Evolutionary conservation across 805 yeast genomes (phyloP).

Genomic region (Pichia rugopelliculosa): DNA sequence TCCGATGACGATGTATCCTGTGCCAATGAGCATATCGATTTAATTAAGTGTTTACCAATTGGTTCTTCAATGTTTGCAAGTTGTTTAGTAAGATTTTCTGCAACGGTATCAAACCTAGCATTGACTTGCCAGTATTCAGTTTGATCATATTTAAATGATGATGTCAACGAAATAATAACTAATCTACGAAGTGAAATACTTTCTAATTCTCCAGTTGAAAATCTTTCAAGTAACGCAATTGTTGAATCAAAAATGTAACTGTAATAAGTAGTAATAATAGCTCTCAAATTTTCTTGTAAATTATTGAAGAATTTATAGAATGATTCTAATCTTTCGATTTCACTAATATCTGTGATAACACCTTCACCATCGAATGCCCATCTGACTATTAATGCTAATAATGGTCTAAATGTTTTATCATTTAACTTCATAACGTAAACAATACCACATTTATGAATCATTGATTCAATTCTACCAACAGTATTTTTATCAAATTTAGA

Average conservation of each 20-base stretch:
- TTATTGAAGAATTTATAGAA: conserved; percentile 83
- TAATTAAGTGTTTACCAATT: conserved; percentile 75
- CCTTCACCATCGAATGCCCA: conserved; percentile 93
- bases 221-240: conserved; percentile 44
- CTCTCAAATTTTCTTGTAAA: conserved; percentile 73
- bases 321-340: conserved; percentile 54
- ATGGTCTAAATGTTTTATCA: conserved; percentile 88
- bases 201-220: conserved; percentile 33
- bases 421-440: conserved; percentile 81
- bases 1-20: conserved; percentile 59
- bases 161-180: conserved; percentile 60
- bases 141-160: conserved; percentile 82
- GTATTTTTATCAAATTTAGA: conserved; percentile 62
- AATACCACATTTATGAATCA: conserved; percentile 66
- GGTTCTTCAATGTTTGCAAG: conserved; percentile 59
- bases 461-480: conserved; percentile 71
- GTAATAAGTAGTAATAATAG: conserved; percentile 82
- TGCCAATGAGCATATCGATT: conserved; percentile 70
- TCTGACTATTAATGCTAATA: conserved; percentile 75
- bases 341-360: conserved; percentile 36
- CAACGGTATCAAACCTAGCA: conserved; percentile 70
- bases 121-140: conserved; percentile 94
- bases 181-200: conserved; percentile 62
- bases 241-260: conserved; percentile 80
- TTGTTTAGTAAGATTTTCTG: conserved; percentile 58